Percentiles rank a stretch among this genome's conserved stretches.
phyloP scores from a whole-genome alignment of 345 rosid genomes.

The Adansonia digitata region DNA sequence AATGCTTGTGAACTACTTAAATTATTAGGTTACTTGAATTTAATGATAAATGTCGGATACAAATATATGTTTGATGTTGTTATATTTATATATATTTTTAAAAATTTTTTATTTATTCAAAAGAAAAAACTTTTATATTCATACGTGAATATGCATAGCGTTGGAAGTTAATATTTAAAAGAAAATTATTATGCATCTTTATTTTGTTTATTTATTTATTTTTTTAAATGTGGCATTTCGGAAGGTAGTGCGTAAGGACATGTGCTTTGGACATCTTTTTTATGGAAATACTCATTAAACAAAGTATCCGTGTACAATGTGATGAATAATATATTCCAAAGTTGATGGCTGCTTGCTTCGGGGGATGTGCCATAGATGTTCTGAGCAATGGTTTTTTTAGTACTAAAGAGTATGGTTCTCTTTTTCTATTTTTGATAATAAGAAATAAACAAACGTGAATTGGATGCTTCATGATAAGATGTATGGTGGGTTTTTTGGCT shows the following conservation, averaged over 20 bases:
- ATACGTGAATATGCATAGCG: too few species aligned
- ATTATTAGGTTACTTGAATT: background rate
- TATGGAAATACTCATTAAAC: constrained; percentile 15
- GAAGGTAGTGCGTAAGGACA: constrained; percentile 33
- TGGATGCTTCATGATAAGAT: background rate
- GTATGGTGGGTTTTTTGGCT: background rate
- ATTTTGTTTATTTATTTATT: constrained; percentile 9
- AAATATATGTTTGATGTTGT: background rate
- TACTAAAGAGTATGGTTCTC: background rate
- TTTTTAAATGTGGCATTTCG: constrained; percentile 32
- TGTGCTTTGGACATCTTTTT: constrained; percentile 21
- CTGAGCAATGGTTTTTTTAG: constrained; percentile 13
- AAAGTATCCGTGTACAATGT: background rate
- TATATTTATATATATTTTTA: too few species aligned
- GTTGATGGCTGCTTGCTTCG: background rate
- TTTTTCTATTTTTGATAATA: background rate
- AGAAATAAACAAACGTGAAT: background rate
- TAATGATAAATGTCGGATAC: background rate
- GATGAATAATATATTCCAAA: background rate
- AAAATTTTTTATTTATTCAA: too few species aligned
- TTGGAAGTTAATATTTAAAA: background rate
- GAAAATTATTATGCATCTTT: background rate
- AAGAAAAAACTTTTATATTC: too few species aligned
- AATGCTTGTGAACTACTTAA: constrained; percentile 25
- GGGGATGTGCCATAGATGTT: constrained; percentile 2